phyloP scores from a whole-genome alignment of 768 basidiomycete genomes.

The Mycena rosella region DNA sequence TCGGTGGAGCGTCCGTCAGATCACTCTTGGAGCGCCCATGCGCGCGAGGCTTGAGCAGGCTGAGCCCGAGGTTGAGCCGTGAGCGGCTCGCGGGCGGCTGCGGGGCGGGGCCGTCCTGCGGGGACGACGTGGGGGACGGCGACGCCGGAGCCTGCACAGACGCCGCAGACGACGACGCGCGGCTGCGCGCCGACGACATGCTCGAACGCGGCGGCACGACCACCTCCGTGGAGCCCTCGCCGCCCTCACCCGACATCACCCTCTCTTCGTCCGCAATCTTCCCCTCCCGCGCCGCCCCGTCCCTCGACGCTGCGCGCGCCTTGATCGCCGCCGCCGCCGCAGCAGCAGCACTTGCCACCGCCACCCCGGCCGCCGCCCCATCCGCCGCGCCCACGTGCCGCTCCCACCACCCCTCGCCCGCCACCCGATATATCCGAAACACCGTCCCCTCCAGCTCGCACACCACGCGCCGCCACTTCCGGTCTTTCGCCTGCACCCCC shows the following conservation, averaged over 20 bases:
- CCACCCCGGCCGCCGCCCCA: constrained; percentile 48
- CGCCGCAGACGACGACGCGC: constrained; percentile 20
- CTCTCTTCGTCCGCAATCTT: constrained; percentile 40
- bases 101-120: constrained; percentile 30
- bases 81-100: constrained; percentile 47
- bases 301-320: constrained; percentile 34
- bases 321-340: constrained; percentile 40
- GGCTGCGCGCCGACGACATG: constrained; percentile 32
- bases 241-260: constrained; percentile 33
- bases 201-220: constrained; percentile 32
- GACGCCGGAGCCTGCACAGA: constrained; percentile 15
- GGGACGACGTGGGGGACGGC: constrained; percentile 25
- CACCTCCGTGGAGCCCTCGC: constrained; percentile 37
- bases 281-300: constrained; percentile 45
- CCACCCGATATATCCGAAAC: constrained; percentile 79
- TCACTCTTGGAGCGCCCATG: constrained; percentile 60
- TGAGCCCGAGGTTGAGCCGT: constrained; percentile 56
- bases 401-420: constrained; percentile 79
- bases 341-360: constrained; percentile 41
- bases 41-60: constrained; percentile 58
- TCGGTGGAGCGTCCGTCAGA: constrained; percentile 39
- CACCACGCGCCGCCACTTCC: constrained; percentile 91
- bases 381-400: constrained; percentile 81
- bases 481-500: constrained; percentile 88
- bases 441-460: constrained; percentile 95